phyloP scores from a whole-genome alignment of 1,139 yeast species.

The Waltiozyma sp. region DNA sequence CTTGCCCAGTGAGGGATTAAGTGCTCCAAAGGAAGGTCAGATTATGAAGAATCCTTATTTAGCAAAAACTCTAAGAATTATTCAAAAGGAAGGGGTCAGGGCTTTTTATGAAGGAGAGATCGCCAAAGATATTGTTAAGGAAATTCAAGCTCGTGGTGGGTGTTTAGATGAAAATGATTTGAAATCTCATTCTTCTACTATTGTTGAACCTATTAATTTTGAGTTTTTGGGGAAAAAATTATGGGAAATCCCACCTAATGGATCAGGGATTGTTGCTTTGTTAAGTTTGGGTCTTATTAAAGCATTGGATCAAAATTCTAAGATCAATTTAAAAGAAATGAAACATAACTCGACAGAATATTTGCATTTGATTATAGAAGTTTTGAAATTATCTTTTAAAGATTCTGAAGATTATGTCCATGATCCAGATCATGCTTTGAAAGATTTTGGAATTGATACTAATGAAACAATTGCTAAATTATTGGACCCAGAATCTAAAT shows the following conservation, averaged over 20 bases:
- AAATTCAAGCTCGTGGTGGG: constrained; percentile 43
- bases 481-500: constrained; percentile 18
- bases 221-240: constrained; percentile 35
- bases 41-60: constrained; percentile 39
- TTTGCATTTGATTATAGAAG: constrained; percentile 57
- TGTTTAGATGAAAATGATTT: constrained; percentile 47
- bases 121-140: constrained; percentile 54
- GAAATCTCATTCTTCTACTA: constrained; percentile 40
- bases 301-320: constrained; percentile 37
- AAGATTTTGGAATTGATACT: constrained; percentile 13
- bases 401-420: constrained; percentile 70
- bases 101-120: constrained; percentile 63
- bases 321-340: constrained; percentile 33
- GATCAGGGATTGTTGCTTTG: constrained; percentile 68
- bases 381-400: constrained; percentile 61
- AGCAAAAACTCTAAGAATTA: constrained; percentile 41
- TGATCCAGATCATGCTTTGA: constrained; percentile 35
- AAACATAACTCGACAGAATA: constrained; percentile 65
- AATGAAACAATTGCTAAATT: constrained; percentile 21
- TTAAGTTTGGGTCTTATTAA: constrained; percentile 57
- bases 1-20: constrained; percentile 27
- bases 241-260: constrained; percentile 80
- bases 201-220: constrained; percentile 50
- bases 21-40: constrained; percentile 53
- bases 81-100: constrained; percentile 47